These are phyloP conservation scores for Fonsecaea pugnacius DNA, from an alignment of 2,329 filamentous ascomycete species.

Conservation along the genomic window DNA sequence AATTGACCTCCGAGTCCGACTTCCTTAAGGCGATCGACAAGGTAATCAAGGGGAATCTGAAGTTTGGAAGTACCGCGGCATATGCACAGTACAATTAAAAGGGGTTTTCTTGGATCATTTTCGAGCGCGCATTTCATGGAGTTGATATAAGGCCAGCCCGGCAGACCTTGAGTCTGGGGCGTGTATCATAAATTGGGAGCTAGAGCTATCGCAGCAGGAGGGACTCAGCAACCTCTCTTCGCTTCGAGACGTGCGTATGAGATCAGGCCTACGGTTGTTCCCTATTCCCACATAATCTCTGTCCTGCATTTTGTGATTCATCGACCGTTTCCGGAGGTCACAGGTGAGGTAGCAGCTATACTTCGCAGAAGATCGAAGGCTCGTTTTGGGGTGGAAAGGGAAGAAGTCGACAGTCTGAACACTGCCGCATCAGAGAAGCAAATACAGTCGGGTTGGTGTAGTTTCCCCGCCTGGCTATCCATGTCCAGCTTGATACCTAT, in stretches of 20 bases:
- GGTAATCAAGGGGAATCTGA: slow-evolving; percentile 74
- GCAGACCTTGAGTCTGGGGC: background rate
- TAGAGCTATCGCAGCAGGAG: background rate
- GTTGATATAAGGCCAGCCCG: slow-evolving; percentile 13
- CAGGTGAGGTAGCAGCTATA: too few relatives aligned
- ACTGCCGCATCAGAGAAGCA: too few relatives aligned
- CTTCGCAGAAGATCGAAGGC: too few relatives aligned
- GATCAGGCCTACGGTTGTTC: background rate
- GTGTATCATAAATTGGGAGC: slow-evolving; percentile 8
- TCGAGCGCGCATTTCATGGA: slow-evolving; percentile 27
- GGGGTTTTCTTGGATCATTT: slow-evolving; percentile 15
- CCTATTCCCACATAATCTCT: background rate
- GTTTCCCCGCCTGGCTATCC: too few relatives aligned
- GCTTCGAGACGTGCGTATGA: background rate
- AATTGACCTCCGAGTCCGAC: slow-evolving; percentile 98
- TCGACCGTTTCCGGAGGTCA: too few relatives aligned
- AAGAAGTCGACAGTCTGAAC: too few relatives aligned
- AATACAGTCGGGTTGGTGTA: too few relatives aligned
- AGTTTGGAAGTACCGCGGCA: slow-evolving; percentile 88
- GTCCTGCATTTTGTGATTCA: background rate
- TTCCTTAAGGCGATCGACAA: slow-evolving; percentile 98
- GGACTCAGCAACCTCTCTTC: background rate
- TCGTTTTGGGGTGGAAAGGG: too few relatives aligned
- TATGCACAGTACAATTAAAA: slow-evolving; percentile 96
- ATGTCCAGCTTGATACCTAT: too few relatives aligned